These are phyloP conservation scores for Periglandula ipomoeae DNA, from an alignment of 2,329 filamentous ascomycete species.

Conservation along the genomic window DNA sequence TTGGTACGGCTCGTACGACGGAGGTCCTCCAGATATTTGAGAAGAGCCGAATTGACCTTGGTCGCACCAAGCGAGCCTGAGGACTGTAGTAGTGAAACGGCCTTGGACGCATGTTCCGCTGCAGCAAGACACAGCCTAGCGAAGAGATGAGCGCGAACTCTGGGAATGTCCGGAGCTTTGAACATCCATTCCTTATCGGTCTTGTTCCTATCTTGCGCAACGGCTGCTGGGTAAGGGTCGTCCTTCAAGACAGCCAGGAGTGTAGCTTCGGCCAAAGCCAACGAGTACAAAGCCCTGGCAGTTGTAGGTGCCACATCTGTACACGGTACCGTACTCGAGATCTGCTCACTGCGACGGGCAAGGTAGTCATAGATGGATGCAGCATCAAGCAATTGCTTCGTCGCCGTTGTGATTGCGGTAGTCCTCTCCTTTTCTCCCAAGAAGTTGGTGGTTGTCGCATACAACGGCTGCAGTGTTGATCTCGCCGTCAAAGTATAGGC, in stretches of 20 bases:
- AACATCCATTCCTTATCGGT: constrained; percentile 96
- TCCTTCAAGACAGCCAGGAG: constrained; percentile 87
- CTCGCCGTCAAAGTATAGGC: constrained; percentile 66
- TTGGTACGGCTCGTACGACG: constrained; percentile 68
- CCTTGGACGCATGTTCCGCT: constrained; percentile 75
- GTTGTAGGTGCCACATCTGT: constrained; percentile 44
- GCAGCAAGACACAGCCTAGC: constrained; percentile 81
- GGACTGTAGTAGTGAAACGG: constrained; percentile 41
- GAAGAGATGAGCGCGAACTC: constrained; percentile 81
- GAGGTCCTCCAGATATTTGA: constrained; percentile 69
- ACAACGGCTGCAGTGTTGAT: constrained; percentile 61
- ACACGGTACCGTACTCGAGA: constrained; percentile 33
- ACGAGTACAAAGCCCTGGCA: constrained; percentile 47
- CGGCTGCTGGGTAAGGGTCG: constrained; percentile 78
- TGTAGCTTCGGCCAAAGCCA: constrained; percentile 81
- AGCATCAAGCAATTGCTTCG: constrained; percentile 67
- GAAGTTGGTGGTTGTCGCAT: constrained; percentile 53
- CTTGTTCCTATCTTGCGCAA: constrained; percentile 73
- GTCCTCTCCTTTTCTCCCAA: constrained; percentile 58
- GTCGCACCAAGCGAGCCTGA: constrained; percentile 25
- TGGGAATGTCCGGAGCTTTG: constrained; percentile 75
- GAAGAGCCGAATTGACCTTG: constrained; percentile 55
- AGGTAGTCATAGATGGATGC: constrained; percentile 71
- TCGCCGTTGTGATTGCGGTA: constrained; percentile 61
- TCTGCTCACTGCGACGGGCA: constrained; percentile 41